Percentiles rank a stretch among this genome's conserved stretches.
These are phyloP conservation scores for Rhododendron mucronatum DNA, from an alignment of 148 eudicot species.

Conservation along the genomic window DNA sequence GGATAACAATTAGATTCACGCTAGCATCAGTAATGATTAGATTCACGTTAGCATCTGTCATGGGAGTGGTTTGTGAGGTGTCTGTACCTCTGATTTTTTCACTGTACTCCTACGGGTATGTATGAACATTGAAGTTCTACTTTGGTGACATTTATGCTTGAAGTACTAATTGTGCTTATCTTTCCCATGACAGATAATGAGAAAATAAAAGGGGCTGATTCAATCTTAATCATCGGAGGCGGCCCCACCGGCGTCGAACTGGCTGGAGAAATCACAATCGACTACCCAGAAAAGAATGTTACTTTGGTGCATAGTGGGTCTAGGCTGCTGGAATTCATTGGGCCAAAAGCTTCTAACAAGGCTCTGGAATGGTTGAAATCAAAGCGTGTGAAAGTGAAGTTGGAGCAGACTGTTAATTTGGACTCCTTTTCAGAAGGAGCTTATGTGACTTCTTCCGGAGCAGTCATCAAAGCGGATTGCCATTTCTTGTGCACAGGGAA, in stretches of 20 bases:
- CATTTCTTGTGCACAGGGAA: conserved; percentile 53
- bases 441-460: conserved; percentile 45
- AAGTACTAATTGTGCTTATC: not conserved
- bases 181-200: conserved; percentile 39
- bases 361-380: conserved; percentile 50
- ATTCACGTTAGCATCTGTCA: not conserved
- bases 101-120: not conserved
- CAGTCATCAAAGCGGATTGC: conserved; percentile 45
- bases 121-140: not conserved
- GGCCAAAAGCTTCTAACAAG: conserved; percentile 51
- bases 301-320: conserved; percentile 48
- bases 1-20: not conserved
- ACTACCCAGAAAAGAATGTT: conserved; percentile 52
- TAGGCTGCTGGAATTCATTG: conserved; percentile 49
- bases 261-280: conserved; percentile 52
- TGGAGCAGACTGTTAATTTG: conserved; percentile 39
- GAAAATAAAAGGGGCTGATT: conserved; percentile 33
- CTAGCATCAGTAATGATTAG: not conserved
- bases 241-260: conserved; percentile 69
- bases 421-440: conserved; percentile 25
- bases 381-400: conserved; percentile 46
- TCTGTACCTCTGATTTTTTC: not conserved
- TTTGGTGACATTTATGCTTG: conserved; percentile 1
- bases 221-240: conserved; percentile 57
- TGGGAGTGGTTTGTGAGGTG: not conserved